These are phyloP conservation scores for Limonium bicolor DNA, from an alignment of 148 eudicot species.

Conservation along the genomic window DNA sequence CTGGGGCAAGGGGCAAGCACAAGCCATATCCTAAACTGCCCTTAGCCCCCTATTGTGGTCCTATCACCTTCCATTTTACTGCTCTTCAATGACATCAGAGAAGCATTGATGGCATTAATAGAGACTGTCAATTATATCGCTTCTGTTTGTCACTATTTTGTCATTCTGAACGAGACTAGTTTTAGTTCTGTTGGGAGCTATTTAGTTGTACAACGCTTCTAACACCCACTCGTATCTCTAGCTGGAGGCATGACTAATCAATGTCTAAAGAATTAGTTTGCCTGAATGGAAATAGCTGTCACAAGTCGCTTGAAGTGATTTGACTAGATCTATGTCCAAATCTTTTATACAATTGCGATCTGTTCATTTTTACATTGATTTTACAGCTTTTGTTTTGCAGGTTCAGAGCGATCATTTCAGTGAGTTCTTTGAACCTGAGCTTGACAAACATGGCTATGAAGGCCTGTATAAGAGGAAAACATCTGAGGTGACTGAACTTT, in stretches of 20 bases:
- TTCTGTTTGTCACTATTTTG: too few relatives aligned
- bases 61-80: too few relatives aligned
- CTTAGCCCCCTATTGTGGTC: too few relatives aligned
- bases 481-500: slow-evolving; percentile 50
- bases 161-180: too few relatives aligned
- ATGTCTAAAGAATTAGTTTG: background rate
- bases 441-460: slow-evolving; percentile 95
- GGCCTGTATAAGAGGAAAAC: slow-evolving; percentile 86
- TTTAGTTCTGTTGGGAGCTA: background rate
- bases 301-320: background rate
- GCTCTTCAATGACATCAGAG: too few relatives aligned
- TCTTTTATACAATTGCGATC: too few relatives aligned
- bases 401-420: slow-evolving; percentile 95
- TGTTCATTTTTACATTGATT: background rate
- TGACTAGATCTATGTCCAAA: too few relatives aligned
- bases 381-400: slow-evolving; percentile 29
- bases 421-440: slow-evolving; percentile 88
- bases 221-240: background rate
- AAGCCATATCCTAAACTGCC: too few relatives aligned
- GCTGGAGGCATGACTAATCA: background rate
- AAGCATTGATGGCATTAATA: too few relatives aligned
- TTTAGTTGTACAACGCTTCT: background rate
- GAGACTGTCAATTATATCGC: too few relatives aligned
- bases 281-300: too few relatives aligned
- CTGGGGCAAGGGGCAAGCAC: too few relatives aligned